These are phyloP conservation scores for Backusella tuberculispora DNA, from an alignment of 192 early-diverging fungal species.

Conservation along the genomic window DNA sequence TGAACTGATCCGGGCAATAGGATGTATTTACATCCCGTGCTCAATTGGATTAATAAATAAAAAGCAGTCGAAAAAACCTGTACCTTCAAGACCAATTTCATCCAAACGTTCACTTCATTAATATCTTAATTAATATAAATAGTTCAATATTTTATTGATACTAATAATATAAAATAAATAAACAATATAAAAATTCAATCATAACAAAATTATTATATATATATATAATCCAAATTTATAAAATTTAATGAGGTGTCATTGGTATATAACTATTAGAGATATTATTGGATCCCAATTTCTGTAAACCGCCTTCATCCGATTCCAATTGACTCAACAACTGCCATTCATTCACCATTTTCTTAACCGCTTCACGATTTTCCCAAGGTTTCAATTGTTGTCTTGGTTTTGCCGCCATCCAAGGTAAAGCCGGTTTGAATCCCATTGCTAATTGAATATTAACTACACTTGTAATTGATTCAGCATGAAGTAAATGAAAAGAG, in stretches of 20 bases:
- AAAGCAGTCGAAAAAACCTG: too few relatives aligned
- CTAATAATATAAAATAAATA: too few relatives aligned
- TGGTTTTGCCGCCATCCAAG: constrained; percentile 22
- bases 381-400: constrained; percentile 23
- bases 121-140: too few relatives aligned
- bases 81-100: too few relatives aligned
- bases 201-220: too few relatives aligned
- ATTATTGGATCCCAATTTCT: neutral
- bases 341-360: constrained; percentile 23
- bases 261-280: constrained; percentile 8
- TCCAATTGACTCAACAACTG: constrained; percentile 20
- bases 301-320: neutral
- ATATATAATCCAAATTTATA: too few relatives aligned
- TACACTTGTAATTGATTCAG: constrained; percentile 18
- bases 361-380: constrained; percentile 21
- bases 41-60: too few relatives aligned
- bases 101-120: too few relatives aligned
- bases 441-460: constrained; percentile 25
- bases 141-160: too few relatives aligned
- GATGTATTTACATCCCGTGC: too few relatives aligned
- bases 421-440: constrained; percentile 28
- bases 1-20: too few relatives aligned
- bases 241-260: neutral
- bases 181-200: too few relatives aligned
- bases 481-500: constrained; percentile 4